Conservation (phyloP, 768 basidiomycete genomes). For the Tephrocybe sp. region DNA sequence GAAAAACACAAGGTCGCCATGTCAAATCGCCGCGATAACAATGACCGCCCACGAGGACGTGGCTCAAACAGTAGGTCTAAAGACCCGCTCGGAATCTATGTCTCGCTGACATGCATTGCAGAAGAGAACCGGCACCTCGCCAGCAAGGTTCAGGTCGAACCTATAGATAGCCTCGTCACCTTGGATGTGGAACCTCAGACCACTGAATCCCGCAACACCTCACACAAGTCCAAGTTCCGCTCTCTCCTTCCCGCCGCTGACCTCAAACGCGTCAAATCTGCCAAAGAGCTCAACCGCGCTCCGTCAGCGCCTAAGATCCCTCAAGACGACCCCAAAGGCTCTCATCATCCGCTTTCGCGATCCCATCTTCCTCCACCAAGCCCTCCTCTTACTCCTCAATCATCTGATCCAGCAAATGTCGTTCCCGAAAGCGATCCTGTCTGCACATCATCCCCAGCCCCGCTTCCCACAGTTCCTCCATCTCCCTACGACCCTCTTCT, state of each 20-base stretch:
- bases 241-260: constrained; percentile 28
- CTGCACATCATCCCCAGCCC: constrained; percentile 30
- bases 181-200: constrained; percentile 42
- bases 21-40: constrained; percentile 78
- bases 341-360: constrained; percentile 16
- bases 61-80: constrained; percentile 59
- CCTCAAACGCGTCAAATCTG: constrained; percentile 22
- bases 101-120: constrained; percentile 22
- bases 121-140: constrained; percentile 56
- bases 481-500: constrained; percentile 77
- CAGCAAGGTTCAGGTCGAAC: constrained; percentile 29
- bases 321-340: constrained; percentile 22
- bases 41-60: constrained; percentile 63
- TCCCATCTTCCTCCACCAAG: constrained; percentile 26
- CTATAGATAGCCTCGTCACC: constrained; percentile 43
- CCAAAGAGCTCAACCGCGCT: constrained; percentile 10
- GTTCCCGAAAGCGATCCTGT: constrained; percentile 20
- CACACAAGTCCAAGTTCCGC: constrained; percentile 47
- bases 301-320: constrained; percentile 25
- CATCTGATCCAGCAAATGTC: constrained; percentile 28
- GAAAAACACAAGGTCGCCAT: constrained; percentile 91
- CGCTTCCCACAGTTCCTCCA: constrained; percentile 44
- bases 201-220: constrained; percentile 25
- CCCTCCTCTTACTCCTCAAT: constrained; percentile 39
- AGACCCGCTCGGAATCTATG: neutral